Conservation (phyloP, 106 monocot genomes). For the Platanthera guangdongensis region DNA sequence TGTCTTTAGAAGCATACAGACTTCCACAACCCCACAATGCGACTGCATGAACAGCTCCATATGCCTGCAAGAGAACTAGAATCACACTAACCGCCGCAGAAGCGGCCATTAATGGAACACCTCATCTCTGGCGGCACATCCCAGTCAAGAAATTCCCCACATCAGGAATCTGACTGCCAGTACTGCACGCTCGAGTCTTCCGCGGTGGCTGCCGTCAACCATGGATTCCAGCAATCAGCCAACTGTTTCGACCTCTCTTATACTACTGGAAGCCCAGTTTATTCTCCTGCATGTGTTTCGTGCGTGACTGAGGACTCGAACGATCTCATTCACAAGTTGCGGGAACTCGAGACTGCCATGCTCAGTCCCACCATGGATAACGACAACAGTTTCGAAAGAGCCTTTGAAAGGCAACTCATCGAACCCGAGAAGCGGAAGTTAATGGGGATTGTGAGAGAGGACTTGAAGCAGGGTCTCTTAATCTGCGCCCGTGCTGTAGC, state of each 20-base stretch:
- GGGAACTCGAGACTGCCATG: slow-evolving; percentile 58
- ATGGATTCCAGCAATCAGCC: slow-evolving; percentile 27
- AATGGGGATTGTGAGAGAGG: slow-evolving; percentile 44
- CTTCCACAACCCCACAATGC: not conserved
- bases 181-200: slow-evolving; percentile 56
- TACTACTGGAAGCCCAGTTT: slow-evolving; percentile 41
- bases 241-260: slow-evolving; percentile 28
- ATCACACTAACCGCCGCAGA: slow-evolving; percentile 19
- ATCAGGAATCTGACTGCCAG: slow-evolving; percentile 17
- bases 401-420: slow-evolving; percentile 15
- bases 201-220: slow-evolving; percentile 12
- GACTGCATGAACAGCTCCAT: slow-evolving; percentile 17
- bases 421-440: slow-evolving; percentile 36
- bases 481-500: slow-evolving; percentile 67
- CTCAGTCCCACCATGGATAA: slow-evolving; percentile 35
- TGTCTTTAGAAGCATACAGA: not conserved
- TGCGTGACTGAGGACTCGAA: slow-evolving; percentile 62
- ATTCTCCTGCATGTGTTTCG: slow-evolving; percentile 32
- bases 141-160: slow-evolving; percentile 1
- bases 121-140: slow-evolving; percentile 10
- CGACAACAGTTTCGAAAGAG: slow-evolving; percentile 21
- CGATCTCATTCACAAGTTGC: slow-evolving; percentile 45
- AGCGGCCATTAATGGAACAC: slow-evolving; percentile 12
- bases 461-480: slow-evolving; percentile 64
- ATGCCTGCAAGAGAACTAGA: slow-evolving; percentile 21